Evolutionary conservation across 2,329 filamentous ascomycete genomes (phyloP).

Genomic region (Teratosphaeria destructans): DNA sequence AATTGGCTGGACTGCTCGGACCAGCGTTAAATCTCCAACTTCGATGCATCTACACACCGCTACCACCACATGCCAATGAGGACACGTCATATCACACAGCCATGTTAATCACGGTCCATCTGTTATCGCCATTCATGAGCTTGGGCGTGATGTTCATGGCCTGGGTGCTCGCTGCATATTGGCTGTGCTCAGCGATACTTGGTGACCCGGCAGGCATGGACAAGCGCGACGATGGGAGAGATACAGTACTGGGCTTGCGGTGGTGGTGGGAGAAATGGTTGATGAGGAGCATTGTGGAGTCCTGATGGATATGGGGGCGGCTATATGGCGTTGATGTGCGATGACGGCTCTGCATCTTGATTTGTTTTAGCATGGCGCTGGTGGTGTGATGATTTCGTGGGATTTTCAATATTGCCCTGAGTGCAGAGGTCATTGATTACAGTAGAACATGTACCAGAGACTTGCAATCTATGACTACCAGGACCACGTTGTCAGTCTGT

Average conservation of each 20-base stretch:
- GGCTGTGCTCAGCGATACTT: conserved; percentile 42
- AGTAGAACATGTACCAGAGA: background rate
- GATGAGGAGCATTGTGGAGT: conserved; percentile 4
- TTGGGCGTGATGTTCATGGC: conserved; percentile 45
- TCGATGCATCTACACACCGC: conserved; percentile 36
- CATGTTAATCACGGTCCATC: conserved; percentile 42
- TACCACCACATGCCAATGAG: conserved; percentile 21
- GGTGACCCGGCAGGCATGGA: conserved; percentile 51
- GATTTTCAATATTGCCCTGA: background rate
- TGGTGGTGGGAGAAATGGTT: conserved; percentile 54
- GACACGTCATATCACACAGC: conserved; percentile 30
- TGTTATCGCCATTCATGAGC: conserved; percentile 47
- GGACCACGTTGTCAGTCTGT: background rate
- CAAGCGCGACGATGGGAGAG: conserved; percentile 49
- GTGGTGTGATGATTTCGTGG: background rate
- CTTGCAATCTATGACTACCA: background rate
- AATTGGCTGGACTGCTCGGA: conserved; percentile 42
- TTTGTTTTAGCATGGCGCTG: conserved; percentile 7
- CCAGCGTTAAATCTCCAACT: conserved; percentile 45
- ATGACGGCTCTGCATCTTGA: background rate
- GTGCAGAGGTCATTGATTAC: background rate
- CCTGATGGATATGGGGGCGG: background rate
- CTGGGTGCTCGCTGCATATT: conserved; percentile 52
- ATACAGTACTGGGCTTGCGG: conserved; percentile 47
- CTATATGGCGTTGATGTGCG: background rate